A percentile compares a stretch with the other conserved stretches of the same genome.
Evolutionary conservation across 495 filamentous ascomycete genomes (phyloP).

Genomic region (Penicillium soppii): DNA sequence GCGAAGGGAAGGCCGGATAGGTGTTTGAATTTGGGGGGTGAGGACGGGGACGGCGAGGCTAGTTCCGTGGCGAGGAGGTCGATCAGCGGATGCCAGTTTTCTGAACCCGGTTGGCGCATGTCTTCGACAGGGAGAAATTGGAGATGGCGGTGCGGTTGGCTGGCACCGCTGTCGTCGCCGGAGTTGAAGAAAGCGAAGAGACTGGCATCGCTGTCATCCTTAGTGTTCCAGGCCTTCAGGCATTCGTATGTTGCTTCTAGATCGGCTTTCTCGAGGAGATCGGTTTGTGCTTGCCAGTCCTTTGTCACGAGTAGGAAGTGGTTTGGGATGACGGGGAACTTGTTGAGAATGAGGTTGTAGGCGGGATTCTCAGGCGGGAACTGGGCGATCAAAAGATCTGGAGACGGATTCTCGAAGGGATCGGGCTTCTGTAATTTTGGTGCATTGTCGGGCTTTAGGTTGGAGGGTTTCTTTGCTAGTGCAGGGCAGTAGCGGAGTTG

Average conservation of each 20-base stretch:
- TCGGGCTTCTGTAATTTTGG: slow-evolving; percentile 53
- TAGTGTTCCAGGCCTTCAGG: slow-evolving; percentile 56
- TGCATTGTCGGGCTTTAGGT: slow-evolving; percentile 35
- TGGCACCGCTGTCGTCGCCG: slow-evolving; percentile 72
- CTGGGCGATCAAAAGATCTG: slow-evolving; percentile 60
- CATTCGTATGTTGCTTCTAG: slow-evolving; percentile 64
- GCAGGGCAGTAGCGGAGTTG: slow-evolving; percentile 79
- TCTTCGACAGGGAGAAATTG: slow-evolving; percentile 71
- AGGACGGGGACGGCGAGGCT: slow-evolving; percentile 6
- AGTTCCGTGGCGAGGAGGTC: slow-evolving; percentile 36
- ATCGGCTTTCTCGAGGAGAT: slow-evolving; percentile 65
- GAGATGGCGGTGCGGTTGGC: slow-evolving; percentile 76
- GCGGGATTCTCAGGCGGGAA: slow-evolving; percentile 48
- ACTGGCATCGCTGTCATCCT: slow-evolving; percentile 8
- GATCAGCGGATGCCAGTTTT: slow-evolving; percentile 55
- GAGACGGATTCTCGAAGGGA: slow-evolving; percentile 68
- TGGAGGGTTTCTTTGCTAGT: slow-evolving; percentile 68
- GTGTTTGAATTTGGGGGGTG: slow-evolving; percentile 19
- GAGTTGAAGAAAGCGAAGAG: slow-evolving; percentile 86
- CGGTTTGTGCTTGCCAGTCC: slow-evolving; percentile 64
- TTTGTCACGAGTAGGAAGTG: slow-evolving; percentile 79
- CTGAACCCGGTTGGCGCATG: slow-evolving; percentile 56
- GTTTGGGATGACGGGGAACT: slow-evolving; percentile 74
- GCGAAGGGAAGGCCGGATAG: slow-evolving; percentile 47
- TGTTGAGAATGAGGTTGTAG: slow-evolving; percentile 75